phyloP scores from a whole-genome alignment of 2,329 filamentous ascomycete genomes.

The Paracoccidioides lutzii region DNA sequence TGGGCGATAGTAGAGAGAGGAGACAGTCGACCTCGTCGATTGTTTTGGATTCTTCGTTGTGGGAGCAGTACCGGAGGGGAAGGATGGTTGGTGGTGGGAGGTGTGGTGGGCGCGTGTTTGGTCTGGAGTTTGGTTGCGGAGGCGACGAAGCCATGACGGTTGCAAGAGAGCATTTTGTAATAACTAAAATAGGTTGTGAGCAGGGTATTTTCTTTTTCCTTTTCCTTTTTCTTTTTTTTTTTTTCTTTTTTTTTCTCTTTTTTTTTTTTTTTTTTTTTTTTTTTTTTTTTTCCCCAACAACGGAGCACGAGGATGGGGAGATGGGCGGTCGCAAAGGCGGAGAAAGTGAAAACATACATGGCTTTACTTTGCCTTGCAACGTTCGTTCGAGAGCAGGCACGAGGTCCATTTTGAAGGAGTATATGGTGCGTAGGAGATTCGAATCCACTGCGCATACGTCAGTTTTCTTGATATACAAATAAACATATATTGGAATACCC shows the following conservation, averaged over 20 bases:
- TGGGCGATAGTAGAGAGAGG: constrained; percentile 32
- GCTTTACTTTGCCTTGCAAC: constrained; percentile 76
- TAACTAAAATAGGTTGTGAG: constrained; percentile 39
- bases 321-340: neutral
- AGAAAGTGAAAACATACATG: constrained; percentile 39
- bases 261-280: too few relatives aligned
- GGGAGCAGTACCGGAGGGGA: constrained; percentile 36
- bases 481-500: neutral
- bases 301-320: neutral
- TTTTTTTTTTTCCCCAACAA: too few relatives aligned
- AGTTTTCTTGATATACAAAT: neutral
- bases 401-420: constrained; percentile 83
- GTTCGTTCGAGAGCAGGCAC: constrained; percentile 62
- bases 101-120: constrained; percentile 28
- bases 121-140: constrained; percentile 27
- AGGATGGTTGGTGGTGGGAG: constrained; percentile 34
- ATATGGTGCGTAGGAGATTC: constrained; percentile 68
- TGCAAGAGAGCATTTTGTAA: constrained; percentile 53
- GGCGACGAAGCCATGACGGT: constrained; percentile 30
- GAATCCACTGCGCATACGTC: constrained; percentile 51
- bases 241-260: too few relatives aligned
- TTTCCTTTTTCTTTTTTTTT: too few relatives aligned
- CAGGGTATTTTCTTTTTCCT: neutral
- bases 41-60: constrained; percentile 29
- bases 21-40: constrained; percentile 35